These are phyloP conservation scores for Linnemannia exigua DNA, from an alignment of 192 early-diverging fungal species.

Conservation along the genomic window DNA sequence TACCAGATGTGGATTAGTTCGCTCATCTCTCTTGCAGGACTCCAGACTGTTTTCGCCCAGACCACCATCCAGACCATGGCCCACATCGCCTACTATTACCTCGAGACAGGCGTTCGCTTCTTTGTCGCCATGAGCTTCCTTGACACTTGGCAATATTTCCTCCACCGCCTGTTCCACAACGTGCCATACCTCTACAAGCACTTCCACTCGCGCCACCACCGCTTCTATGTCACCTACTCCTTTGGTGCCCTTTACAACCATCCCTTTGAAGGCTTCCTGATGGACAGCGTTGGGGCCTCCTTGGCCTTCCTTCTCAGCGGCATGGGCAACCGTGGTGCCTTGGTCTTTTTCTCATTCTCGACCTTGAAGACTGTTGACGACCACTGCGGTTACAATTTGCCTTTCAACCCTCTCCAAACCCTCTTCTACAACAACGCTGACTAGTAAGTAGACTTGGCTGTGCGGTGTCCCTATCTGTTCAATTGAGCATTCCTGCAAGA, in stretches of 20 bases:
- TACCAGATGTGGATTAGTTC: conserved; percentile 42
- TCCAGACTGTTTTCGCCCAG: conserved; percentile 29
- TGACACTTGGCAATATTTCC: conserved; percentile 76
- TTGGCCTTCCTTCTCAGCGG: conserved; percentile 73
- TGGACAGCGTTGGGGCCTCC: conserved; percentile 79
- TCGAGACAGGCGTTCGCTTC: conserved; percentile 55
- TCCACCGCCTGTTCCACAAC: conserved; percentile 80
- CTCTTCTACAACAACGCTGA: conserved; percentile 81
- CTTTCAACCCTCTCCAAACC: conserved; percentile 78
- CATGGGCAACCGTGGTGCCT: conserved; percentile 77
- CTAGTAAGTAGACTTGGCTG: conserved; percentile 74
- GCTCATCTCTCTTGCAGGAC: conserved; percentile 12
- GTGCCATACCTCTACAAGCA: conserved; percentile 79
- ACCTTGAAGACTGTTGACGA: conserved; percentile 89
- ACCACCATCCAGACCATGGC: conserved; percentile 31
- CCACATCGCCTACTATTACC: conserved; percentile 38
- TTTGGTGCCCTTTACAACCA: conserved; percentile 90
- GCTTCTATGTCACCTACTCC: conserved; percentile 82
- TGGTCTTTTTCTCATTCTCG: conserved; percentile 79
- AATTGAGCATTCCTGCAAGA: conserved; percentile 6
- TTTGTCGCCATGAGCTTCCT: conserved; percentile 67
- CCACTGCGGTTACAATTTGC: conserved; percentile 84
- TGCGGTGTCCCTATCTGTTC: not conserved
- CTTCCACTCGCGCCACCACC: conserved; percentile 83
- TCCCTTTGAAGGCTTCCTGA: conserved; percentile 81